A percentile compares a stretch with the other conserved stretches of the same genome.
phyloP scores from a whole-genome alignment of 768 basidiomycete genomes.

The Boletellus emodensis region DNA sequence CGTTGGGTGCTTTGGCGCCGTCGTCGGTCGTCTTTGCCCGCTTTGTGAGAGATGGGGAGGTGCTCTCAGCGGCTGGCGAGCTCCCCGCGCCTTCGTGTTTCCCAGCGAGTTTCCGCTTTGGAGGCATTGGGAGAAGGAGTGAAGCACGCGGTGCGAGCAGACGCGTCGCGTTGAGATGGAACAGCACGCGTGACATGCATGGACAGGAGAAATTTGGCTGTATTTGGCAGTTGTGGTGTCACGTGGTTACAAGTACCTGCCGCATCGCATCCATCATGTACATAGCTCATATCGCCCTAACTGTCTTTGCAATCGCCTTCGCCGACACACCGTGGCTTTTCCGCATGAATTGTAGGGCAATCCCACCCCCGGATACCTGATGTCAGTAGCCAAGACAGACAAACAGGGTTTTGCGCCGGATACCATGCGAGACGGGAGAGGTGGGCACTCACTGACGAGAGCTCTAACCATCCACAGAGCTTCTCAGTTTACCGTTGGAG shows the following conservation, averaged over 20 bases:
- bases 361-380: conserved; percentile 52
- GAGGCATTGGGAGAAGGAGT: conserved; percentile 23
- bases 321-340: conserved; percentile 53
- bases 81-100: conserved; percentile 34
- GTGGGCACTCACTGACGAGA: conserved; percentile 25
- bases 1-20: conserved; percentile 32
- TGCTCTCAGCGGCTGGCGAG: conserved; percentile 29
- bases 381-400: conserved; percentile 39
- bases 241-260: conserved; percentile 1
- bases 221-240: conserved; percentile 11
- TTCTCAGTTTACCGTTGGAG: conserved; percentile 65
- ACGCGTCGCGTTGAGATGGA: background rate
- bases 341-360: conserved; percentile 63
- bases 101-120: conserved; percentile 27
- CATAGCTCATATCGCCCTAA: too few relatives aligned
- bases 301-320: background rate
- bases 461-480: conserved; percentile 32
- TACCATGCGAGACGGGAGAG: conserved; percentile 58
- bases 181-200: background rate
- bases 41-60: conserved; percentile 25
- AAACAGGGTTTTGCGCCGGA: conserved; percentile 57
- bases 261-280: too few relatives aligned
- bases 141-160: background rate
- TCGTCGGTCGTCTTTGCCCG: conserved; percentile 20
- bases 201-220: background rate